Evolutionary conservation across 495 filamentous ascomycete species (phyloP), one percentile per base, ranked within the genome.

Genomic region (Pyrenopolyporus hunteri): DNA sequence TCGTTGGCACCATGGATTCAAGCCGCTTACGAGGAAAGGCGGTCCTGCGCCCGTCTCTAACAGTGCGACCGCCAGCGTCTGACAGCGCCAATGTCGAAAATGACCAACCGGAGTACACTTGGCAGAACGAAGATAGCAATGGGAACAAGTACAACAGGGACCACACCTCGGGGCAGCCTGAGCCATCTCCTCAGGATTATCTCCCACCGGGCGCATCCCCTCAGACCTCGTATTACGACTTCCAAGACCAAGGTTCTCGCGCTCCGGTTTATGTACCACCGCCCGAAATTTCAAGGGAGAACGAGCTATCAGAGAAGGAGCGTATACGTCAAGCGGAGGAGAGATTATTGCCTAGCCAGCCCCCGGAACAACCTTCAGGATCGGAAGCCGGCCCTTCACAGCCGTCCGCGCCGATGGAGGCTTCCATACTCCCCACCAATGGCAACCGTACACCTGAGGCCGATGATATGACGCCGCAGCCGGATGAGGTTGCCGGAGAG

Each of bases 1-100:
- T 95, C 6, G 84, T 98, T n/a, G 93, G 93, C 0, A 96, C 92
- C 3, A 81, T 80, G 47, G 94, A 98, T 72, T 93, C 84, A 57
- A 82, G 81, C 32, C 82, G 89, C 48, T 70, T 81, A 32, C 78
- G 83, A 64, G 77, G 78, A 37, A 85, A 86, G 71, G 69, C 73
- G 23, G 69, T 68, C 20, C 68, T 66, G 45, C 76, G 68, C 13
- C 66, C 68, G 6, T 48, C 63, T 16, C 63, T 71, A 19, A 68
- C 67, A 5, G 54, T 70, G 1, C 70, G 59, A 31, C 54, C 68
- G 11, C 57, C 66, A 9, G 16, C 62, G 9, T 45, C 63, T 11
- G 59, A 50, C 11, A 57, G 55, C 13, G 40, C 28, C 1, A 50
- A 54, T 6, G 39, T 14, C 25, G 59, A 65, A 43, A 73, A 73